phyloP scores from a whole-genome alignment of 208 protist genomes.

The Leishmania turanica region DNA sequence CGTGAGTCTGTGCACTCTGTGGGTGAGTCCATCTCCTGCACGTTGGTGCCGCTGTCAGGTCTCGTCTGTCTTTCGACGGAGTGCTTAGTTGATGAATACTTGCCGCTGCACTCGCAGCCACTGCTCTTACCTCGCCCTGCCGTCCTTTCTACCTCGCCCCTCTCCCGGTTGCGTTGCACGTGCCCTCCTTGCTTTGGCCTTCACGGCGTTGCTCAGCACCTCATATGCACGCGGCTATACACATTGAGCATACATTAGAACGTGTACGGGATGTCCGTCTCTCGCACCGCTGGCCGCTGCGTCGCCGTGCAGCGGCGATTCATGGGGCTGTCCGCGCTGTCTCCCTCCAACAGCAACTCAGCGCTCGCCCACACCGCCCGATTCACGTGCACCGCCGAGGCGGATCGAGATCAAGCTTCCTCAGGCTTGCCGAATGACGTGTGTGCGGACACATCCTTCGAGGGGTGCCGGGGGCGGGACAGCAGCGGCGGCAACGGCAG shows the following conservation, averaged over 20 bases:
- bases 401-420: neutral
- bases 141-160: neutral
- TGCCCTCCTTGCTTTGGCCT: neutral
- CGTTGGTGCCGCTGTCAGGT: neutral
- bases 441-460: neutral
- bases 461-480: neutral
- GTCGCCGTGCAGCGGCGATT: neutral
- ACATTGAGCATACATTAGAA: neutral
- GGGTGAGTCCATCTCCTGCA: neutral
- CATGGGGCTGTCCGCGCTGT: neutral
- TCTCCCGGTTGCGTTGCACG: neutral
- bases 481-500: neutral
- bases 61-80: neutral
- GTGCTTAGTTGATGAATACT: neutral
- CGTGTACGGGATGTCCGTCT: neutral
- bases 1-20: neutral
- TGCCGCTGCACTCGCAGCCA: neutral
- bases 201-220: neutral
- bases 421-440: neutral
- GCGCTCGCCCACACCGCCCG: neutral
- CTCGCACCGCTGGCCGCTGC: neutral
- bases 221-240: neutral
- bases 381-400: neutral
- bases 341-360: neutral
- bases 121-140: neutral